phyloP scores from a whole-genome alignment of 176 grass and related monocot species.

The Elaeis guineensis region DNA sequence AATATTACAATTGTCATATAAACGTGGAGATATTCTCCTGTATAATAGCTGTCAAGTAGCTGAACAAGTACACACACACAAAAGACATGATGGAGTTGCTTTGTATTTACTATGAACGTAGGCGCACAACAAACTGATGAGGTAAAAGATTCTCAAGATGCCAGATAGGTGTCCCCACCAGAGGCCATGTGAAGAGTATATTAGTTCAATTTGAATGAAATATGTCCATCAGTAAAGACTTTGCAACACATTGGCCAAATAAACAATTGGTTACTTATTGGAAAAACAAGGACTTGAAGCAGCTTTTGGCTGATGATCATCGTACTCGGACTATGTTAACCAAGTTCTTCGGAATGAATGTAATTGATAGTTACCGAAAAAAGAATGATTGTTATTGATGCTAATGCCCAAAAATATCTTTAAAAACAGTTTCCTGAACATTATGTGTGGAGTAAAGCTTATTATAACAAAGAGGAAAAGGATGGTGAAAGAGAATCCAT shows the following conservation, averaged over 20 bases:
- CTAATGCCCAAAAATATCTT: too few relatives aligned
- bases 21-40: constrained; percentile 22
- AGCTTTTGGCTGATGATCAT: too few relatives aligned
- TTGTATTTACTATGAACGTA: neutral
- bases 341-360: too few relatives aligned
- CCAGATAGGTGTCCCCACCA: constrained; percentile 2
- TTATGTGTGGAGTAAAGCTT: too few relatives aligned
- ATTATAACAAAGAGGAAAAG: too few relatives aligned
- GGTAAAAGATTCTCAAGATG: constrained; percentile 12
- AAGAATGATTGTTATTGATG: too few relatives aligned
- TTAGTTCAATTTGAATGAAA: constrained; percentile 1
- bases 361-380: too few relatives aligned
- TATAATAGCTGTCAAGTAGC: constrained; percentile 20
- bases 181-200: constrained; percentile 14
- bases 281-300: too few relatives aligned
- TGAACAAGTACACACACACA: constrained; percentile 27
- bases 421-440: too few relatives aligned
- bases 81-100: constrained; percentile 5
- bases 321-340: too few relatives aligned
- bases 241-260: constrained; percentile 4
- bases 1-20: constrained; percentile 19
- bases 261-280: neutral
- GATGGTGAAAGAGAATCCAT: too few relatives aligned
- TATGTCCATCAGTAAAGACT: constrained; percentile 1
- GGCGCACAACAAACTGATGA: neutral